Conservation (phyloP, 352 stramenopile species). For the Globisporangium middletonii region DNA sequence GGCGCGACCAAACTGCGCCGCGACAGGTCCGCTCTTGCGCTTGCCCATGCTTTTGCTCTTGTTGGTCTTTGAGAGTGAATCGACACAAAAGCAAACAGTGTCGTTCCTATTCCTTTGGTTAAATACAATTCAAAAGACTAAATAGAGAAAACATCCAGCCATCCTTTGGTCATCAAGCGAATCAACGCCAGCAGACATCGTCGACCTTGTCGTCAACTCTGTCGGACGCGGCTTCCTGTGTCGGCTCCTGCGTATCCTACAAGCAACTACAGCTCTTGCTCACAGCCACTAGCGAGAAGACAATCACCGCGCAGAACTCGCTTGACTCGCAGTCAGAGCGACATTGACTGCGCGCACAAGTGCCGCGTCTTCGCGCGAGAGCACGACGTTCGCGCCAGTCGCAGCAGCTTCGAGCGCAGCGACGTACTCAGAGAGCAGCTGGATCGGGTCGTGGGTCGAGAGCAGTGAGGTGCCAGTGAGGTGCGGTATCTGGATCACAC, state of each 20-base stretch:
- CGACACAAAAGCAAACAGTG: neutral
- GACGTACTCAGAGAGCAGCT: slow-evolving; percentile 10
- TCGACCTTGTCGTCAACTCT: no score
- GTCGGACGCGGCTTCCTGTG: no score
- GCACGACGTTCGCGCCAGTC: neutral
- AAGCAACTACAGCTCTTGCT: no score
- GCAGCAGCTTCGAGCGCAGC: slow-evolving; percentile 3
- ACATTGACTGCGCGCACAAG: slow-evolving; percentile 4
- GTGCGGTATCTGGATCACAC: slow-evolving; percentile 12
- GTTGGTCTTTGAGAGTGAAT: neutral
- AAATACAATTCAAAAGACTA: no score
- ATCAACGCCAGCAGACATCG: no score
- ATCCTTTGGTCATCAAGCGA: no score
- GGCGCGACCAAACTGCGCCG: neutral
- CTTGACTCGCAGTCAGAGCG: neutral
- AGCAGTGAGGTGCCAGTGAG: slow-evolving; percentile 9
- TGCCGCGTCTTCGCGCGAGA: slow-evolving; percentile 9
- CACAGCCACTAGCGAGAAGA: no score
- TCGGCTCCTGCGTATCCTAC: no score
- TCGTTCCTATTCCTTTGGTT: no score
- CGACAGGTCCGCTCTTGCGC: neutral
- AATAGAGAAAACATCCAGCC: no score
- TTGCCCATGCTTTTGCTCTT: neutral
- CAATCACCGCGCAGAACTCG: no score
- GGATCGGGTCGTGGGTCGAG: slow-evolving; percentile 8